These are phyloP conservation scores for Rhodocollybia butyracea DNA, from an alignment of 768 basidiomycete genomes.

Conservation along the genomic window DNA sequence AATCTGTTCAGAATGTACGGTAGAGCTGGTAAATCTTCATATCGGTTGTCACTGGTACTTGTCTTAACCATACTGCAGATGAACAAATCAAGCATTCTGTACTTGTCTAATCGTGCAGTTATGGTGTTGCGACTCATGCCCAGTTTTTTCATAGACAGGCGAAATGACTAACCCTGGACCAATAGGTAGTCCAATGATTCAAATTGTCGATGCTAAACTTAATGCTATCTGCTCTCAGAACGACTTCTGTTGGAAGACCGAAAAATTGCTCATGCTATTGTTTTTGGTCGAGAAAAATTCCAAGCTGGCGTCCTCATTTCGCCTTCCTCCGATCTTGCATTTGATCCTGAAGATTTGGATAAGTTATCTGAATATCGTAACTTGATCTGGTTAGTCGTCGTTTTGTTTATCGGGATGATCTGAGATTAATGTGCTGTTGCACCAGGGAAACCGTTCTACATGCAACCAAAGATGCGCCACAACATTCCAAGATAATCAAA, in stretches of 20 bases:
- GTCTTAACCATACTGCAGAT: slow-evolving; percentile 7
- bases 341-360: too few relatives aligned
- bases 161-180: neutral
- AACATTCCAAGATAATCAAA: slow-evolving; percentile 44
- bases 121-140: too few relatives aligned
- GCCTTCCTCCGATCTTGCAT: too few relatives aligned
- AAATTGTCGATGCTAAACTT: too few relatives aligned
- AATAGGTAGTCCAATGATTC: too few relatives aligned
- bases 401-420: neutral
- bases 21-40: slow-evolving; percentile 38
- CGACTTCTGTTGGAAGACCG: slow-evolving; percentile 25
- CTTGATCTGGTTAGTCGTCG: too few relatives aligned
- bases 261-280: too few relatives aligned
- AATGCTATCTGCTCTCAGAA: too few relatives aligned
- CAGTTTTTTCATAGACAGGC: slow-evolving; percentile 19
- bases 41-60: slow-evolving; percentile 31
- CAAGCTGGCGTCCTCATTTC: too few relatives aligned
- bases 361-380: too few relatives aligned
- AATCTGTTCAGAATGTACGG: slow-evolving; percentile 29
- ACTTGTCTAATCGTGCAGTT: neutral
- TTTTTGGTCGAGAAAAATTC: too few relatives aligned
- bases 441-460: slow-evolving; percentile 37
- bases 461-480: slow-evolving; percentile 38
- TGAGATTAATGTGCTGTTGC: neutral
- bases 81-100: slow-evolving; percentile 12